Base-by-base conservation (phyloP, 345 rosid genomes). In the Fremontodendron californicum region DNA sequence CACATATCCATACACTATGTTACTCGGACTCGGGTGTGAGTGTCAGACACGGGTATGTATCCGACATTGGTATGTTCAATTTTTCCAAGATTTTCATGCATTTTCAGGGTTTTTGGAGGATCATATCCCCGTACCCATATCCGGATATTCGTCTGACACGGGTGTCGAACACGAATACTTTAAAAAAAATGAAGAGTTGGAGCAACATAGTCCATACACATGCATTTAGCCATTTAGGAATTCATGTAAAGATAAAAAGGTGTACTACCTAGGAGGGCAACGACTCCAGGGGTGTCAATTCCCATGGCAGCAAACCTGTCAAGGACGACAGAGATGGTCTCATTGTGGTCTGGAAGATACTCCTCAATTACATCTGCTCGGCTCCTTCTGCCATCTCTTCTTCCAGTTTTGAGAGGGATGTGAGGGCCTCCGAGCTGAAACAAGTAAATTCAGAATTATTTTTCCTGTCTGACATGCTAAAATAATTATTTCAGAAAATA, bases 291-390 rank as follows among this genome's bases (percentile, higher is more conserved):
- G 31, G 97, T 83, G 78, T 95, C 90, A 25, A 95, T 87, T 0
- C 97, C 98, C 63, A 94, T 93, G 75, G 90, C 77, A 1, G 81
- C 86, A 78, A 95, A 95, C 80, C 90, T 91, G 3, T 93, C 97
- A 61, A 95, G 94, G 23, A 93, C 98, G 27, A 84, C 94, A 54
- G 97, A 85, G 75, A 93, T 89, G 82, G 91, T 91, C 78, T 94
- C 99, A 71, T 94, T 94, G 89, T 93, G 98, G 84, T 94, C 97
- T 1, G 97, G 98, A 16, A 93, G 95, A 80, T 86, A 88, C 4
- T 88, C 70, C 82, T 94, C 96, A 1, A 94, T 52, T 35, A 94
- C 74, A 55, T 93, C 95, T 3, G 97, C 94, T 77, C 97, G 84
- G 87, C 97, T 94, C 79, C 71, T 91, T 46, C 88, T 88, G 13